These are phyloP conservation scores for Cytospora paraplurivora DNA, from an alignment of 2,329 filamentous ascomycete genomes.

Conservation along the genomic window DNA sequence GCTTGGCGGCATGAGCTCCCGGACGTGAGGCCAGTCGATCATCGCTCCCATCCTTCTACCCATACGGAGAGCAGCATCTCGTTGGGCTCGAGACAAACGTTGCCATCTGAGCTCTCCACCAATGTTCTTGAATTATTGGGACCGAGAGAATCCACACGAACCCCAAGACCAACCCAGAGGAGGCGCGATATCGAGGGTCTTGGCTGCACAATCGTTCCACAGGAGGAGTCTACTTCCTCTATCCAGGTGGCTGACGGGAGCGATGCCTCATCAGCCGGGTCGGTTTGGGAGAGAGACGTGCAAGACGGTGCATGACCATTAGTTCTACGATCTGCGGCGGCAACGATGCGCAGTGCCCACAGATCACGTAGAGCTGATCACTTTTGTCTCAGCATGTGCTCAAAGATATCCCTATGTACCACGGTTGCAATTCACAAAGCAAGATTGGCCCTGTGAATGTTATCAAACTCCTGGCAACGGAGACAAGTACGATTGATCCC, in stretches of 20 bases:
- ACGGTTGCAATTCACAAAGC: too few relatives aligned
- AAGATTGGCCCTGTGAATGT: neutral
- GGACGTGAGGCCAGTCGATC: constrained; percentile 1
- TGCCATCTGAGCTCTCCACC: constrained; percentile 8
- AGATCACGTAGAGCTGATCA: neutral
- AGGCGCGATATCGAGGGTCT: neutral
- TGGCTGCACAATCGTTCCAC: neutral
- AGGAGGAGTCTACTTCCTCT: neutral
- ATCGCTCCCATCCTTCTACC: neutral
- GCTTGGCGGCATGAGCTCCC: neutral
- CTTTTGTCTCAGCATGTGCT: neutral
- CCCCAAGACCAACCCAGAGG: neutral
- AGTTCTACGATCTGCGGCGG: neutral
- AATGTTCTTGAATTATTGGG: neutral
- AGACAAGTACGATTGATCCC: neutral
- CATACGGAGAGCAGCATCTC: constrained; percentile 12
- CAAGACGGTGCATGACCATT: neutral
- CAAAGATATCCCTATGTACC: too few relatives aligned
- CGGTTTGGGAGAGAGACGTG: neutral
- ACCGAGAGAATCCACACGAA: neutral
- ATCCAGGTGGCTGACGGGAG: neutral
- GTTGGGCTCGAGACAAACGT: neutral
- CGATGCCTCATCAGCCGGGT: neutral
- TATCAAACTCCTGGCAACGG: neutral
- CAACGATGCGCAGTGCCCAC: neutral